Evolutionary conservation across 1,284 basidiomycete species (phyloP).

Genomic region (Sanghuangporus sanghuang): DNA sequence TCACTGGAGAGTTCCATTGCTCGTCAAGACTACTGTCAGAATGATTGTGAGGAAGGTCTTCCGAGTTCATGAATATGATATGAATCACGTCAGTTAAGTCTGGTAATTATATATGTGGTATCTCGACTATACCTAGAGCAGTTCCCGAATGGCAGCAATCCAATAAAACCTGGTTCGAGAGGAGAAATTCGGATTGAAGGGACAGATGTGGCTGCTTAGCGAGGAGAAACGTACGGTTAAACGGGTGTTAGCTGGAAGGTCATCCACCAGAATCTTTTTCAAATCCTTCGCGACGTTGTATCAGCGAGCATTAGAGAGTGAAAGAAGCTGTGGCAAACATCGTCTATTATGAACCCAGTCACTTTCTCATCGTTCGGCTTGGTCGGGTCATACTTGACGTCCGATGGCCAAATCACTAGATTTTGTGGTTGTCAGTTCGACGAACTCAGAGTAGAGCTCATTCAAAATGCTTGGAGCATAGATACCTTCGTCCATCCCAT

Average conservation of each 20-base stretch:
- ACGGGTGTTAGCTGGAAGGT: conserved; percentile 14
- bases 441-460: neutral
- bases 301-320: neutral
- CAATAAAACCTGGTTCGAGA: conserved; percentile 12
- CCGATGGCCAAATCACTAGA: conserved; percentile 16
- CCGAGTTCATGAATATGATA: neutral
- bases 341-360: conserved; percentile 15
- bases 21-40: neutral
- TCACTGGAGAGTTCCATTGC: conserved; percentile 1
- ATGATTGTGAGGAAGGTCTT: conserved; percentile 9
- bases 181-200: neutral
- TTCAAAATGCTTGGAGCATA: neutral
- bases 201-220: neutral
- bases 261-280: conserved; percentile 13
- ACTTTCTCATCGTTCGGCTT: conserved; percentile 1
- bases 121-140: conserved; percentile 9
- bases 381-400: conserved; percentile 6
- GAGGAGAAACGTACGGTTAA: conserved; percentile 16
- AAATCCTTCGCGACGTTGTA: conserved; percentile 1
- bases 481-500: conserved; percentile 19
- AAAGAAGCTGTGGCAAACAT: conserved; percentile 7
- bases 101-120: neutral
- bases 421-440: neutral
- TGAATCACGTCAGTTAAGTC: neutral
- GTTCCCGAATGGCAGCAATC: conserved; percentile 20